Evolutionary conservation across 169 alveolate genomes (phyloP).

Genomic region (Theileria orientalis): DNA sequence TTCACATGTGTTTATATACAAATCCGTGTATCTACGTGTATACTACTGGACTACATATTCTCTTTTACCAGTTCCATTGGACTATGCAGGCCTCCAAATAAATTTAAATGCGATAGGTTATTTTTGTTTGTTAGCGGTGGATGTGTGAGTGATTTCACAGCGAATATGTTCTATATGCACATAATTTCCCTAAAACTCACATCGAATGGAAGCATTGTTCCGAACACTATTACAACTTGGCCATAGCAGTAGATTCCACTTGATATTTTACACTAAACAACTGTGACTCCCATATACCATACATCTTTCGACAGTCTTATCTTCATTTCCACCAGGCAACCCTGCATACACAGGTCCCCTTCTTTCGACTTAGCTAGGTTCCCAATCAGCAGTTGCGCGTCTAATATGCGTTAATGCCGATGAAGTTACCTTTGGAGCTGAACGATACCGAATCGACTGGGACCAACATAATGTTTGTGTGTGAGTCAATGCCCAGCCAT

Average conservation of each 20-base stretch:
- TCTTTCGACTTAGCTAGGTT: slow-evolving; percentile 64
- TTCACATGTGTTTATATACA: no score
- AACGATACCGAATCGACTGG: slow-evolving; percentile 71
- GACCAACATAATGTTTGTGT: slow-evolving; percentile 20
- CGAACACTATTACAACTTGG: slow-evolving; percentile 61
- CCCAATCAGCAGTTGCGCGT: slow-evolving; percentile 67
- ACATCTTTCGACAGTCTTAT: slow-evolving; percentile 38
- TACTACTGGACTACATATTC: no score
- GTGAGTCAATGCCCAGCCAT: slow-evolving; percentile 19
- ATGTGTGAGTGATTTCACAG: slow-evolving; percentile 66
- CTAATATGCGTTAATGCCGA: not conserved
- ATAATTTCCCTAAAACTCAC: not conserved
- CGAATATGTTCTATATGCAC: slow-evolving; percentile 50
- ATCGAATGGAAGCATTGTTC: slow-evolving; percentile 53
- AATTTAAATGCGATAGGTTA: slow-evolving; percentile 30
- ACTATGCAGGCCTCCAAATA: slow-evolving; percentile 38
- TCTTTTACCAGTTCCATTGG: slow-evolving; percentile 10
- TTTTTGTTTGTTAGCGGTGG: slow-evolving; percentile 57
- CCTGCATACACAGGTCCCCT: slow-evolving; percentile 72
- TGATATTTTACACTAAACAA: slow-evolving; percentile 27
- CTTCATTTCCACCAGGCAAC: slow-evolving; percentile 60
- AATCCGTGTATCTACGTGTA: no score
- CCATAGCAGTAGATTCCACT: slow-evolving; percentile 72
- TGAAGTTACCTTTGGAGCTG: slow-evolving; percentile 12
- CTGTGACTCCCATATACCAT: not conserved